Conservation (phyloP, 441 rosid species). For the Adansonia gregorii region DNA sequence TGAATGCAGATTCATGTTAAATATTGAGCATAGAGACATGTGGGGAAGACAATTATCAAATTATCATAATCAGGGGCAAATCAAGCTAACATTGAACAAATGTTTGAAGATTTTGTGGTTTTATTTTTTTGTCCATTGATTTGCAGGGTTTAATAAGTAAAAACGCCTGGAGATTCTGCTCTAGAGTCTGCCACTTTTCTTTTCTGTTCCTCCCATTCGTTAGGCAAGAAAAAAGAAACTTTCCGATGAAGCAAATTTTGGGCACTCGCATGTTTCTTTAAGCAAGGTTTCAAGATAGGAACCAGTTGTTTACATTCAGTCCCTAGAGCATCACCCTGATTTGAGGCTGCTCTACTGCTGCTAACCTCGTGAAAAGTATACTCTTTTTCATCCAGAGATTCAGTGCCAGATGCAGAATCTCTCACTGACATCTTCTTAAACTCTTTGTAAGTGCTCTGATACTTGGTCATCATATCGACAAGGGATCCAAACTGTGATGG, state of each 20-base stretch:
- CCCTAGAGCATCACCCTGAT: constrained; percentile 19
- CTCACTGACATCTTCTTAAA: constrained; percentile 21
- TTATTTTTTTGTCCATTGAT: not conserved
- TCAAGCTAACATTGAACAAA: constrained; percentile 25
- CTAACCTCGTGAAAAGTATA: not conserved
- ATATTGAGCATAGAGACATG: not conserved
- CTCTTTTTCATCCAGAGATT: constrained; percentile 14
- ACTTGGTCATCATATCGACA: constrained; percentile 30
- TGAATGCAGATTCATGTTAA: not conserved
- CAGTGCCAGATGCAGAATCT: constrained; percentile 19
- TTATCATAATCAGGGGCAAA: constrained; percentile 18
- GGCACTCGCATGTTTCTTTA: constrained; percentile 40
- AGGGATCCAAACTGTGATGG: constrained; percentile 32
- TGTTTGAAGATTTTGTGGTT: constrained; percentile 17
- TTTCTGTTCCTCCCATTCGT: constrained; percentile 24
- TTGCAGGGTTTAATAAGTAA: constrained; percentile 17
- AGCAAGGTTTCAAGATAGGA: constrained; percentile 38
- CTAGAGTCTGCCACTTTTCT: constrained; percentile 13
- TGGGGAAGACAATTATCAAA: not conserved
- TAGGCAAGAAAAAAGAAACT: constrained; percentile 42
- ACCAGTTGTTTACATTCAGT: constrained; percentile 23
- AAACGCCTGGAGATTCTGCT: constrained; percentile 24
- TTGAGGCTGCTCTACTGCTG: constrained; percentile 1
- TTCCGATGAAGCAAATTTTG: constrained; percentile 31
- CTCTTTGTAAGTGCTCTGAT: constrained; percentile 9